Percentiles rank a stretch among this genome's conserved stretches.
These are phyloP conservation scores for Thelonectria rubi DNA, from an alignment of 2,329 filamentous ascomycete species.

Conservation along the genomic window DNA sequence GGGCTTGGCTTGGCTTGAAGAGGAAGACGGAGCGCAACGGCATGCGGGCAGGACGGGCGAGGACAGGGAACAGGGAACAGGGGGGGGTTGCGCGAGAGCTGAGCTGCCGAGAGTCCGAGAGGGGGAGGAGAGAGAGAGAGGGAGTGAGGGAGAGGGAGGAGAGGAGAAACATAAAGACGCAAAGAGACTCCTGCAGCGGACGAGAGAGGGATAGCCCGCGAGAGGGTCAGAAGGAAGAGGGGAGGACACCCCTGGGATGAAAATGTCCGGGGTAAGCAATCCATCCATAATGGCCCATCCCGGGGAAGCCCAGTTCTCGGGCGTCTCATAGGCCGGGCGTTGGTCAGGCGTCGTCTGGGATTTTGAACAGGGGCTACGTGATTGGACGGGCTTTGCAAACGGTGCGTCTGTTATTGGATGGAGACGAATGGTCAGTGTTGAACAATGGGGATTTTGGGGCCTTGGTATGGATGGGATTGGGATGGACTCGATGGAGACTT, in stretches of 20 bases:
- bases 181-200: background rate
- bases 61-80: too few relatives aligned
- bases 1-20: background rate
- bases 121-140: background rate
- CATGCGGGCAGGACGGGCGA: too few relatives aligned
- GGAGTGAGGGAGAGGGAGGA: background rate
- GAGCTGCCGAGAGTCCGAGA: background rate
- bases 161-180: conserved; percentile 2
- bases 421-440: too few relatives aligned
- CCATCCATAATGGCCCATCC: conserved; percentile 4
- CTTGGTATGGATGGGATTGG: background rate
- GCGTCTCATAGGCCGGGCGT: conserved; percentile 30
- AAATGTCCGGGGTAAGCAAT: conserved; percentile 33
- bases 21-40: background rate
- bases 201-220: background rate
- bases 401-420: too few relatives aligned
- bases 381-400: too few relatives aligned
- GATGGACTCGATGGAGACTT: background rate
- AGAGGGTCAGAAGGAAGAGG: background rate
- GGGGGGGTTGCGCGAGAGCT: too few relatives aligned
- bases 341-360: conserved; percentile 34
- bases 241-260: background rate
- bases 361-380: background rate
- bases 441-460: too few relatives aligned
- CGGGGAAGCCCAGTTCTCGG: conserved; percentile 26